phyloP scores from a whole-genome alignment of 1,284 basidiomycete species.

The Gomphus sp. region DNA sequence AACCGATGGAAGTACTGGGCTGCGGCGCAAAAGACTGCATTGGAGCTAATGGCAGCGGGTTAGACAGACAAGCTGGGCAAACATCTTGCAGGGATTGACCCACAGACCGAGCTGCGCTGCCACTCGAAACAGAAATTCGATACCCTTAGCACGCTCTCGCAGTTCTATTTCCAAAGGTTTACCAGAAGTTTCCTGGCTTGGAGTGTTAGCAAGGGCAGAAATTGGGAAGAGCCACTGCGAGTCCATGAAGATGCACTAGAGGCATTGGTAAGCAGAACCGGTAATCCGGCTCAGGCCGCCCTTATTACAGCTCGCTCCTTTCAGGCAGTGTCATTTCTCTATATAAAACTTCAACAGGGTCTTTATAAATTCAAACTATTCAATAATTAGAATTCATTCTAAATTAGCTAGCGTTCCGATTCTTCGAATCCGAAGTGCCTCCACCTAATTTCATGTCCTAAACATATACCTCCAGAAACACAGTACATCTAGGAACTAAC shows the following conservation, averaged over 20 bases:
- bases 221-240: constrained; percentile 68
- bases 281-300: constrained; percentile 1
- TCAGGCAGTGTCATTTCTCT: background rate
- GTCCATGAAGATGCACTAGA: constrained; percentile 6
- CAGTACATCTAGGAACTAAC: background rate
- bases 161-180: constrained; percentile 55
- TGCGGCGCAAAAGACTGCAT: constrained; percentile 73
- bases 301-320: background rate
- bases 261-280: background rate
- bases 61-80: constrained; percentile 12
- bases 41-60: constrained; percentile 39
- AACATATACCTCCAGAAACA: background rate
- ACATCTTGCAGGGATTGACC: constrained; percentile 24
- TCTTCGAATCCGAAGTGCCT: background rate
- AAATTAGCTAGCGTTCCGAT: background rate
- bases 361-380: background rate
- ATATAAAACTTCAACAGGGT: background rate
- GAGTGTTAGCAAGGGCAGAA: constrained; percentile 46
- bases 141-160: constrained; percentile 65
- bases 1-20: constrained; percentile 91
- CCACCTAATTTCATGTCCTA: background rate
- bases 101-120: constrained; percentile 67
- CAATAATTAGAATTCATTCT: background rate
- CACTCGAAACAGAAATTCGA: constrained; percentile 73
- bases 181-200: constrained; percentile 37